Evolutionary conservation across 495 filamentous ascomycete genomes (phyloP).

Genomic region (Pseudoneurospora amorphoporcata): DNA sequence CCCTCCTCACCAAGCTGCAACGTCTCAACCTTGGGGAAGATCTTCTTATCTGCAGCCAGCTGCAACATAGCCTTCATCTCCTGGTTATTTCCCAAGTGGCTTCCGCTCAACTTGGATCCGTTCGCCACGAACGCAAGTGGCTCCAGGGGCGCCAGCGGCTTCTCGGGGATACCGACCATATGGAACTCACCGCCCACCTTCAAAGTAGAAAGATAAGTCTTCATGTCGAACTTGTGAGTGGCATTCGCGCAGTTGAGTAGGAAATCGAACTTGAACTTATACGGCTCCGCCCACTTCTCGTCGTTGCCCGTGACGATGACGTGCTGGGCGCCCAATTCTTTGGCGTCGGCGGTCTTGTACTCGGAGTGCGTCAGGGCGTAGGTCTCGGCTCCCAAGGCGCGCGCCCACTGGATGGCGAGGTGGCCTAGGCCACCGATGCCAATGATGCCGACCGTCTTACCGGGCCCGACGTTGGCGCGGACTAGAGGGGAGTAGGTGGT

Average conservation of each 20-base stretch:
- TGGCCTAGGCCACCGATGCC: conserved; percentile 69
- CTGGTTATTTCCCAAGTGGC: conserved; percentile 58
- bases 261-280: conserved; percentile 57
- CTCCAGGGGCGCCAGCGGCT: conserved; percentile 51
- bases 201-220: conserved; percentile 55
- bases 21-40: conserved; percentile 61
- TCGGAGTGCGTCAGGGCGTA: conserved; percentile 55
- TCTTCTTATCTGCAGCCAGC: conserved; percentile 62
- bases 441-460: conserved; percentile 59
- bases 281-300: conserved; percentile 49
- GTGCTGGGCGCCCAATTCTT: conserved; percentile 50
- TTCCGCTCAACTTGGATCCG: conserved; percentile 54
- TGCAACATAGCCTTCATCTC: conserved; percentile 70
- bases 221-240: conserved; percentile 54
- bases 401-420: conserved; percentile 50
- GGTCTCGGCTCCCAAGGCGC: conserved; percentile 55
- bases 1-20: conserved; percentile 58
- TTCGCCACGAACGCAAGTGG: conserved; percentile 53
- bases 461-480: conserved; percentile 49
- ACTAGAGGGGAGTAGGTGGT: conserved; percentile 63
- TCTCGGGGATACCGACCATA: conserved; percentile 61
- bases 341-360: conserved; percentile 50
- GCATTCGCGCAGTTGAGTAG: conserved; percentile 65
- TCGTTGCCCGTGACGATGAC: conserved; percentile 54
- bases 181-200: conserved; percentile 65